Conservation (phyloP, 2,329 filamentous ascomycete species). For the Zasmidium cellare region DNA sequence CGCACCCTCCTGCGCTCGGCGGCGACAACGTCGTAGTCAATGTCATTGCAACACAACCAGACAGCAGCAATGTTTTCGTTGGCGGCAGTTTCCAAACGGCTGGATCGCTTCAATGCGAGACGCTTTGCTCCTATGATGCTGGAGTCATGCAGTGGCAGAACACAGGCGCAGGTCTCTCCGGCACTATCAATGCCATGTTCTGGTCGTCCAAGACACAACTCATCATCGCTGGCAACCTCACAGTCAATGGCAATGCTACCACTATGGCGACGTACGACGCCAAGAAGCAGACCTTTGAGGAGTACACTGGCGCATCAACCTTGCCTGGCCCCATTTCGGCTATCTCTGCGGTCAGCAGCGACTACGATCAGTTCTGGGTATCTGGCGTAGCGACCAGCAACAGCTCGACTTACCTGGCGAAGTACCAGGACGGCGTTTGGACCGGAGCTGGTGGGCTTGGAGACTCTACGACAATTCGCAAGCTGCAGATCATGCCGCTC, state of each 20-base stretch:
- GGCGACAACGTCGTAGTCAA: conserved; percentile 73
- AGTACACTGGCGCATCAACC: conserved; percentile 59
- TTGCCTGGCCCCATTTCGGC: conserved; percentile 80
- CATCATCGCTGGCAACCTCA: conserved; percentile 75
- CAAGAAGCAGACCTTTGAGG: conserved; percentile 65
- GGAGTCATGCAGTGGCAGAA: conserved; percentile 73
- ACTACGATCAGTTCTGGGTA: conserved; percentile 77
- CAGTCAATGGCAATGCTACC: conserved; percentile 63
- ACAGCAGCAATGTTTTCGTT: conserved; percentile 75
- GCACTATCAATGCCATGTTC: conserved; percentile 68
- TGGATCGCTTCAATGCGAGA: conserved; percentile 77
- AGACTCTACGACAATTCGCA: conserved; percentile 67
- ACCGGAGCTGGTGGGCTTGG: conserved; percentile 65
- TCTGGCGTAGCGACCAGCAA: conserved; percentile 63
- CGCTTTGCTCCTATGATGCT: conserved; percentile 77
- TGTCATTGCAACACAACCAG: conserved; percentile 70
- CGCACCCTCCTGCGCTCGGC: conserved; percentile 73
- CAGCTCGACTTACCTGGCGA: conserved; percentile 74
- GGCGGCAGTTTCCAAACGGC: conserved; percentile 82
- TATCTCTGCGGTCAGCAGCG: conserved; percentile 70
- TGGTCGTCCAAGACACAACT: conserved; percentile 75
- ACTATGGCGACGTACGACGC: conserved; percentile 74
- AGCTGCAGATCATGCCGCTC: conserved; percentile 78
- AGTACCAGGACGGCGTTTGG: conserved; percentile 72
- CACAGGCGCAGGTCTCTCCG: conserved; percentile 70